These are phyloP conservation scores for Sphaerobolus stellatus DNA, from an alignment of 1,284 basidiomycete genomes.

Conservation along the genomic window DNA sequence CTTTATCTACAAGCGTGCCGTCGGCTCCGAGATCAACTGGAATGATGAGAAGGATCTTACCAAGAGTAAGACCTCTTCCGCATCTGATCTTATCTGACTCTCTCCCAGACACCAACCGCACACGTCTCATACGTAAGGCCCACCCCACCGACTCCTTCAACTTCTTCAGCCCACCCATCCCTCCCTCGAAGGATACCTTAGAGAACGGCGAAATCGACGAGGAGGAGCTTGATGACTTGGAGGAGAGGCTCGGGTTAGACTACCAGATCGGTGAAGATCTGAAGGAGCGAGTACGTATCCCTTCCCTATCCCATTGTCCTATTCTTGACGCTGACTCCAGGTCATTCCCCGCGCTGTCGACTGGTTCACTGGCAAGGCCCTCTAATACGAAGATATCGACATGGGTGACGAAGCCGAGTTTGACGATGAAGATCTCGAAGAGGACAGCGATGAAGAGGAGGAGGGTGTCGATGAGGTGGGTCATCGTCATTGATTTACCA, in stretches of 20 bases:
- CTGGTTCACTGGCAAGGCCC: constrained; percentile 95
- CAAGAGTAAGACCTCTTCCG: constrained; percentile 72
- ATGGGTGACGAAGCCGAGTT: constrained; percentile 63
- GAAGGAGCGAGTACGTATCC: constrained; percentile 88
- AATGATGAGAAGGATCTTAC: constrained; percentile 98
- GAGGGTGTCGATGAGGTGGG: constrained; percentile 44
- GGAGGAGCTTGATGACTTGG: constrained; percentile 85
- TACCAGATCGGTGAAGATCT: constrained; percentile 99
- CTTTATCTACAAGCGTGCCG: constrained; percentile 92
- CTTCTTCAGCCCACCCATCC: constrained; percentile 89
- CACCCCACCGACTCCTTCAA: constrained; percentile 90
- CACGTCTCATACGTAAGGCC: constrained; percentile 86
- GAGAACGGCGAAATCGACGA: constrained; percentile 79
- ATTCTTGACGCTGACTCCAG: no score
- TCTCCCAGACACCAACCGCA: constrained; percentile 79
- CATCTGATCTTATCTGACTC: constrained; percentile 10
- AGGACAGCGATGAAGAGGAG: constrained; percentile 59
- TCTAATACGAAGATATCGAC: constrained; percentile 82
- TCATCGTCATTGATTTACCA: no score
- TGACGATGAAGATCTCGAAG: constrained; percentile 47
- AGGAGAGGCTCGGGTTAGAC: constrained; percentile 93
- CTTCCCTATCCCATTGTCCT: no score
- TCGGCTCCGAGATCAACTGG: constrained; percentile 92
- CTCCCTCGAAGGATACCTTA: constrained; percentile 60
- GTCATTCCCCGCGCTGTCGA: constrained; percentile 94